Evolutionary conservation across 768 basidiomycete species (phyloP), one percentile per base, ranked within the genome.

Genomic region (Tephrocybe sp.): DNA sequence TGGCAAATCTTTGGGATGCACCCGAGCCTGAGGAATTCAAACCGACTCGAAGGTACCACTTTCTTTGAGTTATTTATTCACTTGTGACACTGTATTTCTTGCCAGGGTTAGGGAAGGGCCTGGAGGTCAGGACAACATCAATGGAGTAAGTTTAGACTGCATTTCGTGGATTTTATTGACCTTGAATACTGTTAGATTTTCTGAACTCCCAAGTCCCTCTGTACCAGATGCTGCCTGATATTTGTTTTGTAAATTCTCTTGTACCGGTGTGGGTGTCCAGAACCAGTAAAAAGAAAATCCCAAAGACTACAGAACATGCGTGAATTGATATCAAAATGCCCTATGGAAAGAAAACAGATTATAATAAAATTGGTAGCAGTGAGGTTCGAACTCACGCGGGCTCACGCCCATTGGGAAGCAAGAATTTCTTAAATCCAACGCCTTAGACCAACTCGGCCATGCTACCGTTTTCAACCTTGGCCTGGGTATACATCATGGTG

Each of bases 371-470:
- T 87, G 85, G 84, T 83, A 83, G 82, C 83, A 81, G 87, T 84
- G 86, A 87, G 87, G 83, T 85, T 88, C 86, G 85, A 88, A 89
- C 87, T 87, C 87, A 84, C 86, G 87, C 85, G 85, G 84, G 75
- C 77, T 81, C 76, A 34, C 83, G 77, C 82, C 84, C 85, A 87
- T 87, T 85, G 84, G 85, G 84, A 87, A 78, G 81, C 85, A 84
- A 73, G 68, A 62, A 57, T 39, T 61, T 63, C 86, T 87, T 89
- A 88, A 88, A 86, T 85, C 86, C 85, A 85, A 87, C 86, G 83
- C 86, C 86, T 87, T 88, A 87, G 84, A 87, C 85, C 86, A 75
- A 85, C 86, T 88, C 86, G 85, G 85, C 83, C 86, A 88, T 82
- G 79, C 80, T 82, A 75, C 74, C 75, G 44, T 55, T 52, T 48